Evolutionary conservation across 177 flowering plant species (phyloP), one percentile per base, ranked within the genome.

Genomic region (Tripterygium wilfordii): DNA sequence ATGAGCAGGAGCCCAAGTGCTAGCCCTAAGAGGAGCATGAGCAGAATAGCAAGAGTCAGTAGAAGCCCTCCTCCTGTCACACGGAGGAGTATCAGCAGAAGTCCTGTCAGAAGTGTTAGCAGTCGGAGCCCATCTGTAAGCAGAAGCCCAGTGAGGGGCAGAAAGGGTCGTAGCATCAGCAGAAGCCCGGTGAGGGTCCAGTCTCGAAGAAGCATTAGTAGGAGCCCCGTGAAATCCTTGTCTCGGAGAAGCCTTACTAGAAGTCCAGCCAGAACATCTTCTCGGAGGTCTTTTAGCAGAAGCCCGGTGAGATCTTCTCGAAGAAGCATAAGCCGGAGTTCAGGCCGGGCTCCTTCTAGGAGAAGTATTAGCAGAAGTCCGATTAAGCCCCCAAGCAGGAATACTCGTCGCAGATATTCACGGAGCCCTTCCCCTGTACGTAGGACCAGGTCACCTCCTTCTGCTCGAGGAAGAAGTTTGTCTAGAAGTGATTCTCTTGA

Each of bases 401-500:
- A 38, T 47, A 59, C 46, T 22, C 81, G 78, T 14, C 81, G 72
- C 23, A 80, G 89, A 69, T 75, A 69, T 55, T 80, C 95, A n/a
- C 72, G 72, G 53, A 78, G 83, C 50, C 84, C 77, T 30, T 69
- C 74, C 40, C n/a, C n/a, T n/a, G 62, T 37, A 15, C 84, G 79
- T 3, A 60, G 79, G 60, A 79, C 60, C 36, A 76, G 94, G 57
- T 79, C 89, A 21, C 89, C 86, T 40, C 53, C 64, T 38, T 61
- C 74, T 51, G 77, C 58, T 42, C 61, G 64, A n/a, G n/a, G n/a
- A 24, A 70, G 82, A 61, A 88, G 91, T 63, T 39, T 61, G 33
- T 84, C 92, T 7, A 80, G 85, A 68, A 88, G 96, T 62, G 68
- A 37, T 45, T 78, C 90, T 0, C 83, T 76, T 14, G 85, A 72